These are phyloP conservation scores for Podospora bellae-mahoneyi DNA, from an alignment of 495 filamentous ascomycete species.

Conservation along the genomic window DNA sequence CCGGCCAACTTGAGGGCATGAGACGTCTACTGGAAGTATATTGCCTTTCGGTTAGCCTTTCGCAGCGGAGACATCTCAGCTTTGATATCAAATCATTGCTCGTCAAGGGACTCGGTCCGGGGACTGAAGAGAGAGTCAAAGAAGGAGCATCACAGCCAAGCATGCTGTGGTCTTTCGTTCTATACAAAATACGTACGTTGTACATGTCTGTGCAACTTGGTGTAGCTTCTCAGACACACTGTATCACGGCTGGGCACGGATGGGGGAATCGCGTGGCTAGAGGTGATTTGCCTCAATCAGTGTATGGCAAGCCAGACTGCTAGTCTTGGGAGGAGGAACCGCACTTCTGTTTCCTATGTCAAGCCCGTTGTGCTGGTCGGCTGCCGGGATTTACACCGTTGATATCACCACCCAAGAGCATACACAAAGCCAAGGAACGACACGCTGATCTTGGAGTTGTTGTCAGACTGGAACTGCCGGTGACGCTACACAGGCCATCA, in stretches of 20 bases:
- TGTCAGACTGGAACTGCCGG: neutral
- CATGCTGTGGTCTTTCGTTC: neutral
- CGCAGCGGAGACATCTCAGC: neutral
- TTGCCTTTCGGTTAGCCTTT: neutral
- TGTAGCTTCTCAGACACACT: neutral
- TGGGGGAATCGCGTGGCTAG: neutral
- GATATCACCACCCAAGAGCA: neutral
- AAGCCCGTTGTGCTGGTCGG: neutral
- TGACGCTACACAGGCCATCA: neutral
- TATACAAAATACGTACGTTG: neutral
- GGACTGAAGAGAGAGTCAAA: neutral
- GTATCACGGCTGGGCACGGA: conserved; percentile 7
- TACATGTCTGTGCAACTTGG: neutral
- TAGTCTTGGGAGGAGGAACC: neutral
- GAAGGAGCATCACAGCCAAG: conserved; percentile 1
- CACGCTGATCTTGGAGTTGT: neutral
- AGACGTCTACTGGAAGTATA: neutral
- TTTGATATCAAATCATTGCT: neutral
- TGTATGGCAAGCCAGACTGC: neutral
- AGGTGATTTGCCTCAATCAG: neutral
- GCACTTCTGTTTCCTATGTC: neutral
- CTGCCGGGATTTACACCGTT: neutral
- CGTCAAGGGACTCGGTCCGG: too few species aligned
- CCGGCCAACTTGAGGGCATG: neutral
- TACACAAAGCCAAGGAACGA: neutral